phyloP scores from a whole-genome alignment of 2,329 filamentous ascomycete species.

The Orbilia javanica region DNA sequence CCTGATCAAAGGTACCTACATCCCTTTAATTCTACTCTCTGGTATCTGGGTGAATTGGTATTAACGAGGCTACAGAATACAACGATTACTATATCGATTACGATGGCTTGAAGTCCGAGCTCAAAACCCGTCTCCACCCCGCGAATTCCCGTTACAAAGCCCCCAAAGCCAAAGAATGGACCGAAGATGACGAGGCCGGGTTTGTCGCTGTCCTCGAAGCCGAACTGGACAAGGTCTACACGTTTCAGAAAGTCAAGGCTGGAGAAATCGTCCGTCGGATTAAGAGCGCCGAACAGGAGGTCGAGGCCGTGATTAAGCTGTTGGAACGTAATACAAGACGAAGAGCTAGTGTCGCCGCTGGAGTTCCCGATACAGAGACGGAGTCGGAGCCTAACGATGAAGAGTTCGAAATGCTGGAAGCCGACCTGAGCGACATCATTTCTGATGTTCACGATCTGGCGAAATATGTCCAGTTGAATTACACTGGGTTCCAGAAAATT shows the following conservation, averaged over 20 bases:
- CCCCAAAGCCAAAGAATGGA: slow-evolving; percentile 73
- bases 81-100: slow-evolving; percentile 99
- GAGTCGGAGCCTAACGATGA: slow-evolving; percentile 77
- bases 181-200: slow-evolving; percentile 87
- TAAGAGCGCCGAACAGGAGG: slow-evolving; percentile 86
- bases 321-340: slow-evolving; percentile 72
- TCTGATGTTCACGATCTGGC: slow-evolving; percentile 97
- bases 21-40: background rate
- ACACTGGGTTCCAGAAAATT: slow-evolving; percentile 99
- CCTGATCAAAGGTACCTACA: slow-evolving; percentile 75
- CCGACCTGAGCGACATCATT: slow-evolving; percentile 96
- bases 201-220: slow-evolving; percentile 89
- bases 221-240: slow-evolving; percentile 97
- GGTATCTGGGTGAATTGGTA: background rate
- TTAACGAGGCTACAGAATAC: slow-evolving; percentile 73
- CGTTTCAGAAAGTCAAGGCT: slow-evolving; percentile 96
- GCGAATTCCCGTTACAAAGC: slow-evolving; percentile 65
- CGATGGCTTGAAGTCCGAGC: slow-evolving; percentile 87
- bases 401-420: slow-evolving; percentile 92
- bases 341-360: slow-evolving; percentile 63
- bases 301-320: slow-evolving; percentile 84
- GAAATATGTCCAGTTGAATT: slow-evolving; percentile 98
- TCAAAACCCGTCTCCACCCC: slow-evolving; percentile 78
- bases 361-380: slow-evolving; percentile 60
- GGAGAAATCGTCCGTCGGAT: slow-evolving; percentile 95